Percentiles rank a stretch among this genome's conserved stretches.
Conservation (phyloP, 2,329 filamentous ascomycete species). For the Alternaria brassicicola region DNA sequence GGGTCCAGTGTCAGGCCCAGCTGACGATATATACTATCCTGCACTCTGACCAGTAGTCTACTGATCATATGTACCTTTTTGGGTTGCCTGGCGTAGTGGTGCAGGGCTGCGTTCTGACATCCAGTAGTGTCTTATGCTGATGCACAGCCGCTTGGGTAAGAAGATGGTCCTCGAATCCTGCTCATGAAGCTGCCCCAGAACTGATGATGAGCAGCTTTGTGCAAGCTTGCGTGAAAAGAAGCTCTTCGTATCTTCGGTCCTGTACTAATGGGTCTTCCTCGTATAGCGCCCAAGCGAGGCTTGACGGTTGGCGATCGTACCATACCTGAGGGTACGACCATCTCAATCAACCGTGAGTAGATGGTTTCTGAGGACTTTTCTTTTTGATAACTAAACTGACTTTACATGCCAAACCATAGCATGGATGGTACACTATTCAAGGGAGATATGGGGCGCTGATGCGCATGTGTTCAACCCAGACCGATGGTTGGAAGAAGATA, state of each 20-base stretch:
- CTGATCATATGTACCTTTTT: no score
- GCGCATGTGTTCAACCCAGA: background rate
- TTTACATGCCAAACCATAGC: background rate
- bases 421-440: background rate
- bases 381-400: background rate
- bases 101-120: no score
- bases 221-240: conserved; percentile 44
- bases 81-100: no score
- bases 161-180: no score
- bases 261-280: conserved; percentile 37
- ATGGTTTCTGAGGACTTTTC: background rate
- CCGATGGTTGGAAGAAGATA: background rate
- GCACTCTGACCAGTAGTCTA: no score
- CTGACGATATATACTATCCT: no score
- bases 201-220: background rate
- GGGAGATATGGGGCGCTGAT: background rate
- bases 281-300: conserved; percentile 40
- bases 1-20: no score
- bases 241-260: conserved; percentile 45
- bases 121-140: conserved; percentile 2
- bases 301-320: conserved; percentile 30
- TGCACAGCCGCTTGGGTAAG: background rate
- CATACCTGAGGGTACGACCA: background rate
- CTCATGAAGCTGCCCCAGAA: no score
- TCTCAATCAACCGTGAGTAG: background rate